Percentiles rank a stretch among this genome's conserved stretches.
phyloP scores from a whole-genome alignment of 169 alveolate genomes.

The Amoebophrya sp. region DNA sequence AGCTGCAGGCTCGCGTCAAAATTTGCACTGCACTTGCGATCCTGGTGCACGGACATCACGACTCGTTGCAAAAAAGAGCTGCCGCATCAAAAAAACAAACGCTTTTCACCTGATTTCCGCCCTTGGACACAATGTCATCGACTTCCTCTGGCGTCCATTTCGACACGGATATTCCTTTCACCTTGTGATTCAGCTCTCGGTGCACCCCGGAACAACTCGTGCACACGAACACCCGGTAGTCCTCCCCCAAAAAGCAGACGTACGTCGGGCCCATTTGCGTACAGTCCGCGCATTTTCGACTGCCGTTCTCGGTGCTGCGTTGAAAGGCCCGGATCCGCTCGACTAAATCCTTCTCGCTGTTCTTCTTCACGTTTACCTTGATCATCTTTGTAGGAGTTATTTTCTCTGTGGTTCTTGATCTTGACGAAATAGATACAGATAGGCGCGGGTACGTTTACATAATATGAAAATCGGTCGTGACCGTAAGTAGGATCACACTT shows the following conservation, averaged over 20 bases:
- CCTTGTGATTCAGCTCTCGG: conserved; percentile 60
- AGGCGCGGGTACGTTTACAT: too few relatives aligned
- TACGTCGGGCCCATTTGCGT: conserved; percentile 60
- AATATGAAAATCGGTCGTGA: too few relatives aligned
- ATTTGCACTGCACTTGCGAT: too few relatives aligned
- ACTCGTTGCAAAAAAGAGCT: too few relatives aligned
- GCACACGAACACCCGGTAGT: conserved; percentile 60
- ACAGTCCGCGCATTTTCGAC: conserved; percentile 59
- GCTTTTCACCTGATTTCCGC: background rate
- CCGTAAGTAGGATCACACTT: too few relatives aligned
- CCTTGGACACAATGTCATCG: conserved; percentile 37
- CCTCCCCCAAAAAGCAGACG: conserved; percentile 49
- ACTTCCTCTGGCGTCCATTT: conserved; percentile 58
- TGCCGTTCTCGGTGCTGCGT: background rate
- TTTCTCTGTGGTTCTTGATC: too few relatives aligned
- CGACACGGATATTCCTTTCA: conserved; percentile 58
- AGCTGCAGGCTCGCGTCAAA: too few relatives aligned
- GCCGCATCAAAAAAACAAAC: too few relatives aligned
- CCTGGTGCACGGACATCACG: too few relatives aligned
- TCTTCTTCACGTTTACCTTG: background rate
- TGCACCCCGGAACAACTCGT: conserved; percentile 58
- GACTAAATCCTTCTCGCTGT: conserved; percentile 28
- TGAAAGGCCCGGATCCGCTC: conserved; percentile 48
- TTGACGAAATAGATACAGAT: too few relatives aligned
- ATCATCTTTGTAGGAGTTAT: conserved; percentile 29